Conservation (phyloP, 305 asterid species). For the Petunia hybrid region DNA sequence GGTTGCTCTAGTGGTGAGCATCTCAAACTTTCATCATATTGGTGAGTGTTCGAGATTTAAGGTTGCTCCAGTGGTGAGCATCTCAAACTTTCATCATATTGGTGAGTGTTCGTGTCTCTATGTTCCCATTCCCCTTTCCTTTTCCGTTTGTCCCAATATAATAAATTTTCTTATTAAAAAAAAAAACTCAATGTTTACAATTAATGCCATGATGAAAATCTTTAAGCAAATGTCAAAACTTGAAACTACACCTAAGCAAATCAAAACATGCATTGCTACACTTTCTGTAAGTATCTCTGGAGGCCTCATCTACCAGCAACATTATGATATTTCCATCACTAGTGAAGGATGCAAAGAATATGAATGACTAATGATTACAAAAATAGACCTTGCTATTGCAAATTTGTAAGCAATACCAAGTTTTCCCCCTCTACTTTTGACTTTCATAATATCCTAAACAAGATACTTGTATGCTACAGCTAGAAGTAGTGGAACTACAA, state of each 20-base stretch:
- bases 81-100: too few species aligned
- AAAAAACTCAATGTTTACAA: constrained; percentile 18
- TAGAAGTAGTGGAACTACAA: constrained; percentile 24
- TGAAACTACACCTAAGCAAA: constrained; percentile 33
- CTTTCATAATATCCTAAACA: constrained; percentile 24
- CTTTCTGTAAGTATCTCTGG: constrained; percentile 31
- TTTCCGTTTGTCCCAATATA: too few species aligned
- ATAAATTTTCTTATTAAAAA: too few species aligned
- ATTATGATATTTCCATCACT: constrained; percentile 42
- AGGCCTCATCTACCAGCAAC: constrained; percentile 44
- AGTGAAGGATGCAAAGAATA: constrained; percentile 38
- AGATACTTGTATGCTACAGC: constrained; percentile 30
- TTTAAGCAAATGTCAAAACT: constrained; percentile 38
- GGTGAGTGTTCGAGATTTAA: too few species aligned
- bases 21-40: too few species aligned
- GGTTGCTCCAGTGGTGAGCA: too few species aligned
- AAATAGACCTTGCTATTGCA: constrained; percentile 14
- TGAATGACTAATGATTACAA: constrained; percentile 34
- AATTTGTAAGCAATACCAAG: constrained; percentile 7
- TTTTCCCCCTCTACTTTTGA: constrained; percentile 1
- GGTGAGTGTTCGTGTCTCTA: too few species aligned
- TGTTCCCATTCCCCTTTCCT: too few species aligned
- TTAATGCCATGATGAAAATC: constrained; percentile 16
- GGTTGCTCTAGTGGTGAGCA: too few species aligned
- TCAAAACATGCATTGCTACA: constrained; percentile 33